phyloP scores from a whole-genome alignment of 108 stramenopile species.

The Discostella pseudostelligera region DNA sequence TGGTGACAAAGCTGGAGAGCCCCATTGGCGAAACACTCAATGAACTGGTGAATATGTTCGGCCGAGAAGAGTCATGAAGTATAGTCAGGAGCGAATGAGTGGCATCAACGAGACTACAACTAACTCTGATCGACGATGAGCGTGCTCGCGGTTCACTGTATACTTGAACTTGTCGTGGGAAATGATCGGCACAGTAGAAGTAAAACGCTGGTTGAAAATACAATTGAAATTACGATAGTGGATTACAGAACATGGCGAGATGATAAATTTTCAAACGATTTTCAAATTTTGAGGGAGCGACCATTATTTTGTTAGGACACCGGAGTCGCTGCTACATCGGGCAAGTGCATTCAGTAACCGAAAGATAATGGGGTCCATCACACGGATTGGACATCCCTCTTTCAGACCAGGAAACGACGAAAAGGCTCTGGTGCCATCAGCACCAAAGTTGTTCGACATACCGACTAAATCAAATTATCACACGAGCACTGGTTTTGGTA shows the following conservation, averaged over 20 bases:
- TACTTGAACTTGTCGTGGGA: too few species aligned
- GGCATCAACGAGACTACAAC: background rate
- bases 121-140: too few species aligned
- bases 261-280: too few species aligned
- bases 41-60: conserved; percentile 31
- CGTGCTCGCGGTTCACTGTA: too few species aligned
- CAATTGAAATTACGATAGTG: too few species aligned
- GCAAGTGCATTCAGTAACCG: background rate
- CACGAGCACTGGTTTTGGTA: conserved; percentile 5
- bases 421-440: background rate
- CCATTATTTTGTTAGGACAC: too few species aligned
- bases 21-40: conserved; percentile 48
- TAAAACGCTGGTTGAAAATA: too few species aligned
- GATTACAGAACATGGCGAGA: too few species aligned
- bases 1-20: conserved; percentile 49
- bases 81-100: background rate
- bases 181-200: too few species aligned
- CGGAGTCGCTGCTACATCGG: background rate
- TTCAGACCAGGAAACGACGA: conserved; percentile 3
- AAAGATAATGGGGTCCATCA: conserved; percentile 10
- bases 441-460: conserved; percentile 14
- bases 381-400: conserved; percentile 23
- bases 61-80: background rate
- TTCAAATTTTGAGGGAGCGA: too few species aligned
- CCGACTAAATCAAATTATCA: conserved; percentile 25